Conservation (phyloP, 768 basidiomycete genomes). For the Lentinula edodes region DNA sequence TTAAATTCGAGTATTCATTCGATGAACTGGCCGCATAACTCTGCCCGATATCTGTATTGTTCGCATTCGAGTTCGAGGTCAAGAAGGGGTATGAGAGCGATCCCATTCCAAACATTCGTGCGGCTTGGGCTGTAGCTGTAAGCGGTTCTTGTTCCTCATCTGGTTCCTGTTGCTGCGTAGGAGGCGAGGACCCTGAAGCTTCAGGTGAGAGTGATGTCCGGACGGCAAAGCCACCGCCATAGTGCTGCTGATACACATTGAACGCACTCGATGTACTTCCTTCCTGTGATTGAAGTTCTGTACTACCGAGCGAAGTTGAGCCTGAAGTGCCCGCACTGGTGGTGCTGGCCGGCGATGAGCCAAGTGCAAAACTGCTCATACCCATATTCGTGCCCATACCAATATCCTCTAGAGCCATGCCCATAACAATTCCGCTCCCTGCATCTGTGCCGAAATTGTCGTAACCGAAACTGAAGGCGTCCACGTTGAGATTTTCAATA, state of each 20-base stretch:
- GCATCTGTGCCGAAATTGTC: conserved; percentile 5
- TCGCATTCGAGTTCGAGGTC: neutral
- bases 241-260: neutral
- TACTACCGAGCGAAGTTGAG: neutral
- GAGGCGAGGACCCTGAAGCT: neutral
- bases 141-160: neutral
- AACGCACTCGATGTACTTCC: neutral
- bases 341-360: neutral
- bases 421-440: conserved; percentile 4
- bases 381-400: neutral
- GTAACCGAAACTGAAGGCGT: conserved; percentile 1
- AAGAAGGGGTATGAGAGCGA: neutral
- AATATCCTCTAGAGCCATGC: conserved; percentile 6
- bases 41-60: neutral
- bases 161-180: neutral
- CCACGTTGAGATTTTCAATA: neutral
- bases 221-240: neutral
- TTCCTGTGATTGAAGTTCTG: neutral
- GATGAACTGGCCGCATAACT: neutral
- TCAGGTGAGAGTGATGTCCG: conserved; percentile 2
- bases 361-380: neutral
- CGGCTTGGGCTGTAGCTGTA: conserved; percentile 4
- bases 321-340: neutral
- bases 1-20: neutral
- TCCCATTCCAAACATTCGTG: conserved; percentile 4